A percentile compares a stretch with the other conserved stretches of the same genome.
Evolutionary conservation across 2,329 filamentous ascomycete genomes (phyloP).

Genomic region (Monosporascus cannonballus): DNA sequence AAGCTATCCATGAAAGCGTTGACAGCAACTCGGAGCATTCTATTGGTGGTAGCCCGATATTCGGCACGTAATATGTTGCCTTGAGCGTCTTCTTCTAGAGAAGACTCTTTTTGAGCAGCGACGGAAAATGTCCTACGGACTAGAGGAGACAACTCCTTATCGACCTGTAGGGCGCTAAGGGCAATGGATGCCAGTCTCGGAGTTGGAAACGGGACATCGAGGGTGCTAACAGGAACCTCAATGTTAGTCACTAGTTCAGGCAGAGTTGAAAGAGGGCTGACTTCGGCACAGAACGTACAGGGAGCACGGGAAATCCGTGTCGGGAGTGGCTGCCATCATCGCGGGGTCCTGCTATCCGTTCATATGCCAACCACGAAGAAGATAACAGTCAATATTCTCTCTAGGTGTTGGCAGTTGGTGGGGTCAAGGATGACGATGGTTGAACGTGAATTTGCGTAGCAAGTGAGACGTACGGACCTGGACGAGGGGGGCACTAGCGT

Average conservation of each 20-base stretch:
- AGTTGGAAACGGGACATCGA: slow-evolving; percentile 77
- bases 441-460: slow-evolving; percentile 13
- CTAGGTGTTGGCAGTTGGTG: not conserved
- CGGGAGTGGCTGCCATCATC: slow-evolving; percentile 34
- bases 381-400: not conserved
- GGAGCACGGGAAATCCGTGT: slow-evolving; percentile 54
- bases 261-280: slow-evolving; percentile 15
- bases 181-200: slow-evolving; percentile 71
- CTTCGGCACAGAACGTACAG: slow-evolving; percentile 43
- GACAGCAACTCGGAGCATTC: slow-evolving; percentile 92
- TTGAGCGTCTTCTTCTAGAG: slow-evolving; percentile 18
- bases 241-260: slow-evolving; percentile 5
- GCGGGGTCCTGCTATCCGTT: slow-evolving; percentile 5
- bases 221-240: slow-evolving; percentile 42
- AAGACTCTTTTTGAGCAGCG: slow-evolving; percentile 20
- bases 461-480: slow-evolving; percentile 8
- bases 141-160: slow-evolving; percentile 80
- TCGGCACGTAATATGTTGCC: slow-evolving; percentile 58
- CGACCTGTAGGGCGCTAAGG: slow-evolving; percentile 70
- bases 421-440: not conserved
- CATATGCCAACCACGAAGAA: not conserved
- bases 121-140: slow-evolving; percentile 68
- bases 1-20: slow-evolving; percentile 95
- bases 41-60: slow-evolving; percentile 86
- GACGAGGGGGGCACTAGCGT: not conserved